Evolutionary conservation across 495 filamentous ascomycete species (phyloP).

Genomic region (Aspergillus sclerotioniger): DNA sequence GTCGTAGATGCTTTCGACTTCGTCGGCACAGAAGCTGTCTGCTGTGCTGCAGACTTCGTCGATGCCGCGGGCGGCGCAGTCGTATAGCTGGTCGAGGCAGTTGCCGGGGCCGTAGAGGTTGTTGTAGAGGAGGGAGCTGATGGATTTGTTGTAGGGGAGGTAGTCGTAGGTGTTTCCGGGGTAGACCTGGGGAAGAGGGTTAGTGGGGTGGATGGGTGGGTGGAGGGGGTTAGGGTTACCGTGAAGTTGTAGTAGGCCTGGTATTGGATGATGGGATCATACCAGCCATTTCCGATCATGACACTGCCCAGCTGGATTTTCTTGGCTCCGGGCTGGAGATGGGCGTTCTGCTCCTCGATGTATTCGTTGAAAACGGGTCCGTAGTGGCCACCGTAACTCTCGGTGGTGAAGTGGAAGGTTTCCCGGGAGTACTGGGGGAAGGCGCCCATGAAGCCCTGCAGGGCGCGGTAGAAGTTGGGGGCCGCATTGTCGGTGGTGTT

Average conservation of each 20-base stretch:
- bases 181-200: conserved; percentile 14
- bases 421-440: conserved; percentile 59
- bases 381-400: conserved; percentile 62
- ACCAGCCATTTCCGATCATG: conserved; percentile 59
- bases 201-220: background rate
- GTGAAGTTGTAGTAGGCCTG: conserved; percentile 66
- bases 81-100: conserved; percentile 53
- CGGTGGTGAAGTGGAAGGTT: conserved; percentile 58
- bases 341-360: conserved; percentile 50
- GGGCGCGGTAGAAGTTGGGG: conserved; percentile 56
- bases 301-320: conserved; percentile 49
- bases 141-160: conserved; percentile 45
- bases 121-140: conserved; percentile 54
- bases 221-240: conserved; percentile 1
- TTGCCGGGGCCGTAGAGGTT: conserved; percentile 60
- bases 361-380: conserved; percentile 57
- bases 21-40: conserved; percentile 52
- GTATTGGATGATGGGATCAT: conserved; percentile 58
- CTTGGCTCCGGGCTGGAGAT: conserved; percentile 39
- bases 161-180: conserved; percentile 62
- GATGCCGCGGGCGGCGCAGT: conserved; percentile 44
- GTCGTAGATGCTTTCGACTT: conserved; percentile 55
- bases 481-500: conserved; percentile 55
- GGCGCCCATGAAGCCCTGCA: conserved; percentile 63
- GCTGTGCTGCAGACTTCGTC: conserved; percentile 50